phyloP scores from a whole-genome alignment of 129 eudicot species.

The Ambrosia artemisiifolia region DNA sequence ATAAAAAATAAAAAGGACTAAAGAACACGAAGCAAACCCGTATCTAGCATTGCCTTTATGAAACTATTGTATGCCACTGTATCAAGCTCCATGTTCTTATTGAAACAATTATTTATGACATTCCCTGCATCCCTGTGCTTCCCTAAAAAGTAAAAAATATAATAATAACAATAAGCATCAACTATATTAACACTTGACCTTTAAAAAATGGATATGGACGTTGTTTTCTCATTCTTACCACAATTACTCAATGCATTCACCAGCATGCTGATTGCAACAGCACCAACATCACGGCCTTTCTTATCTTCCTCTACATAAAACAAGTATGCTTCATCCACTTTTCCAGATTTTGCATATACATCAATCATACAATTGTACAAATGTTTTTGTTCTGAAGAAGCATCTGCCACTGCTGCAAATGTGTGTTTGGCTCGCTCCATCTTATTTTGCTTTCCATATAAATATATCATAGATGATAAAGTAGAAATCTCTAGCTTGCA shows the following conservation, averaged over 20 bases:
- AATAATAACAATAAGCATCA: constrained; percentile 3
- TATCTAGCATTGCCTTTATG: constrained; percentile 85
- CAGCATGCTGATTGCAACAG: constrained; percentile 78
- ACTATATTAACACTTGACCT: no score
- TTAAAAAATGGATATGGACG: no score
- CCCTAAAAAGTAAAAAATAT: constrained; percentile 35
- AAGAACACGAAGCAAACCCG: constrained; percentile 47
- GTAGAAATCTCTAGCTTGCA: constrained; percentile 46
- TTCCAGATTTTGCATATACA: constrained; percentile 46
- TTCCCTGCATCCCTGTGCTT: constrained; percentile 63
- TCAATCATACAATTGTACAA: constrained; percentile 61
- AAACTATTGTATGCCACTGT: constrained; percentile 84
- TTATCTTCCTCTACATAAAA: constrained; percentile 50
- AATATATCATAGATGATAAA: constrained; percentile 52
- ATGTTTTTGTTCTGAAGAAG: constrained; percentile 27
- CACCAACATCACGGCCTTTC: constrained; percentile 56
- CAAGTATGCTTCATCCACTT: constrained; percentile 57
- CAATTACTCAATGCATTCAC: constrained; percentile 63
- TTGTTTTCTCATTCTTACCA: no score
- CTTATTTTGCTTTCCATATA: constrained; percentile 58
- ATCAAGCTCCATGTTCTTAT: constrained; percentile 59
- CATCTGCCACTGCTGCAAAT: constrained; percentile 41
- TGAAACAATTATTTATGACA: constrained; percentile 48
- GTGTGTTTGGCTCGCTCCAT: constrained; percentile 51
- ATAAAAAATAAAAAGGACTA: background rate